Percentiles rank a stretch among this genome's conserved stretches.
Conservation (phyloP, 108 stramenopile species). For the Asterionellopsis glacialis region DNA sequence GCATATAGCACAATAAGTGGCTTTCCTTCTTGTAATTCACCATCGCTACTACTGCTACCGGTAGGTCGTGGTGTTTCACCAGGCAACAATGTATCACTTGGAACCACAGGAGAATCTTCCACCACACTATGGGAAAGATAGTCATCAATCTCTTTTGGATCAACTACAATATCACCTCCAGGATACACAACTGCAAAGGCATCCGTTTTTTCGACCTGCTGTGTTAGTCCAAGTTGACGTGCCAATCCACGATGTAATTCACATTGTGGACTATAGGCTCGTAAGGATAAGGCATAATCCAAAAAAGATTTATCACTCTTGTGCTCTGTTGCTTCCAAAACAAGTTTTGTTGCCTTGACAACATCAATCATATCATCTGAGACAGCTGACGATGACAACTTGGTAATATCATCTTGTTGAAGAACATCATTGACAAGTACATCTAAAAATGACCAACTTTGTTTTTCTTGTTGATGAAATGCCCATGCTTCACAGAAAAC, state of each 20-base stretch:
- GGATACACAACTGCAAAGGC: conserved; percentile 29
- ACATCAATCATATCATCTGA: conserved; percentile 1
- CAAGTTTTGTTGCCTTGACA: not conserved
- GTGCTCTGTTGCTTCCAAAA: conserved; percentile 25
- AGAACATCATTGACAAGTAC: conserved; percentile 12
- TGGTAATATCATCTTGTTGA: not conserved
- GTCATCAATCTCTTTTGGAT: conserved; percentile 2
- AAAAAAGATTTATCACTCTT: conserved; percentile 30
- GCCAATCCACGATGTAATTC: conserved; percentile 77
- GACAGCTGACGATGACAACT: too few relatives aligned
- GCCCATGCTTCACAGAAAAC: conserved; percentile 75
- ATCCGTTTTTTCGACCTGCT: conserved; percentile 3
- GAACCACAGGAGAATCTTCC: not conserved
- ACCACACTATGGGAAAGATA: not conserved
- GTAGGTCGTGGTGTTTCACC: conserved; percentile 17
- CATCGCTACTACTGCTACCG: too few relatives aligned
- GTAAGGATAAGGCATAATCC: conserved; percentile 43
- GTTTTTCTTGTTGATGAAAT: conserved; percentile 16
- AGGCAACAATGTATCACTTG: conserved; percentile 11
- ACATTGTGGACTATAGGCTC: conserved; percentile 71
- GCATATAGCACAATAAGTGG: conserved; percentile 66
- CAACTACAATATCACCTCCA: conserved; percentile 7
- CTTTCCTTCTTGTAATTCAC: not conserved
- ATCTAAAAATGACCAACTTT: too few relatives aligned
- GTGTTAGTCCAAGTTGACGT: conserved; percentile 12